Conservation (phyloP, 1,284 basidiomycete genomes). For the Wallemia ichthyophaga region DNA sequence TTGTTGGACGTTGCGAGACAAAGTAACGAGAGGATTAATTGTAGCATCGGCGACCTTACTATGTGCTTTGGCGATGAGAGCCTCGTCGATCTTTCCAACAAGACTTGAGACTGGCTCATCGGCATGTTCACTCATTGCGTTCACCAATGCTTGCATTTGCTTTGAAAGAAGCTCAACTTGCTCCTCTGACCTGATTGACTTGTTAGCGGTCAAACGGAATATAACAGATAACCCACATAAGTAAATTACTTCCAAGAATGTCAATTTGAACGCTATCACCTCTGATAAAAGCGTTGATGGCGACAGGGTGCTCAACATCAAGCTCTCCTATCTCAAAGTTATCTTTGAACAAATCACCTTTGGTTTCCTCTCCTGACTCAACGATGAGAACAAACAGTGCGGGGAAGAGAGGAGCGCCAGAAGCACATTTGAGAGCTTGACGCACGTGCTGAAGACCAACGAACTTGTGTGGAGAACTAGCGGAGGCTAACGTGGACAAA, state of each 20-base stretch:
- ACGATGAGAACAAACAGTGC: slow-evolving; percentile 14
- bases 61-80: not conserved
- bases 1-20: not conserved
- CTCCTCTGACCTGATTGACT: not conserved
- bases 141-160: not conserved
- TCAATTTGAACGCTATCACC: not conserved
- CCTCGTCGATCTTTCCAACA: not conserved
- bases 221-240: not conserved
- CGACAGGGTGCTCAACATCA: not conserved
- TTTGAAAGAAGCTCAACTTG: not conserved
- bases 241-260: not conserved
- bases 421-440: slow-evolving; percentile 8
- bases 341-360: not conserved
- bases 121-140: not conserved
- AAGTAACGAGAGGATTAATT: not conserved
- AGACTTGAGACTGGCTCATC: not conserved
- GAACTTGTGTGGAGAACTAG: slow-evolving; percentile 8
- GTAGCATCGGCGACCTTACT: not conserved
- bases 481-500: slow-evolving; percentile 8
- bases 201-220: not conserved
- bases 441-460: slow-evolving; percentile 9
- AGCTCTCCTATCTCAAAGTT: slow-evolving; percentile 2
- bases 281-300: not conserved
- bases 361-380: slow-evolving; percentile 3
- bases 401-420: slow-evolving; percentile 11